These are phyloP conservation scores for Avena insularis DNA, from an alignment of 176 grass and related monocot genomes.

Conservation along the genomic window DNA sequence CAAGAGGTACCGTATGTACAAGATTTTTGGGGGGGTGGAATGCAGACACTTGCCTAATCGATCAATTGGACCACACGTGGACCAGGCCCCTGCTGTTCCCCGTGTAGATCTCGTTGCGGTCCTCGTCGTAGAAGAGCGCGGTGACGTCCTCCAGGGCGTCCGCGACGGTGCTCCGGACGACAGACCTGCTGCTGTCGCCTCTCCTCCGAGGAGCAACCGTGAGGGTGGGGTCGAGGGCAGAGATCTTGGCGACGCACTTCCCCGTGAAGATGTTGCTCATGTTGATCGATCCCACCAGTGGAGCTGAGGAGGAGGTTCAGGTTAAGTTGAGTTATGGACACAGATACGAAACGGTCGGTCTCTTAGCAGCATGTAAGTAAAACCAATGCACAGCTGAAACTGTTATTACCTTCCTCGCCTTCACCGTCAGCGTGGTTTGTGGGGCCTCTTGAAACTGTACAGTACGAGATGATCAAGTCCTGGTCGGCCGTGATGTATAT, in stretches of 20 bases:
- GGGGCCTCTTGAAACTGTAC: constrained; percentile 47
- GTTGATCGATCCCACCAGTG: constrained; percentile 63
- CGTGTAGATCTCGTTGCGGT: constrained; percentile 78
- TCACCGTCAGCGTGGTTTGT: background rate
- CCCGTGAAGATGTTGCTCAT: constrained; percentile 83
- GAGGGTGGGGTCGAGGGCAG: constrained; percentile 56
- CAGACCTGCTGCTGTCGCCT: constrained; percentile 51
- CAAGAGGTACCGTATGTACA: constrained; percentile 41
- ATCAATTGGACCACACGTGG: constrained; percentile 66
- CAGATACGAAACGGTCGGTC: background rate
- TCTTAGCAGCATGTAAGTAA: background rate
- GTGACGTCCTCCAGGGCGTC: constrained; percentile 75
- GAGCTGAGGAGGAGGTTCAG: constrained; percentile 36
- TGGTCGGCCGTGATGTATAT: constrained; percentile 76
- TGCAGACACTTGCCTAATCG: background rate
- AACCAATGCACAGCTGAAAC: background rate
- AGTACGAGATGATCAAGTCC: constrained; percentile 76
- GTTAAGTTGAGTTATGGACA: constrained; percentile 1
- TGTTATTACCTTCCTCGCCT: constrained; percentile 53
- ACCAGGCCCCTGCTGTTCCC: constrained; percentile 72
- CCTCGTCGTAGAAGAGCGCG: constrained; percentile 70
- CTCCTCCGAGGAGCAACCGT: constrained; percentile 51
- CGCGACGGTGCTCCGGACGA: constrained; percentile 54
- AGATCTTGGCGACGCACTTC: constrained; percentile 75
- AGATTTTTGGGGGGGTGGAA: background rate